Evolutionary conservation across 768 basidiomycete genomes (phyloP).

Genomic region (Hypholoma sublateritium): DNA sequence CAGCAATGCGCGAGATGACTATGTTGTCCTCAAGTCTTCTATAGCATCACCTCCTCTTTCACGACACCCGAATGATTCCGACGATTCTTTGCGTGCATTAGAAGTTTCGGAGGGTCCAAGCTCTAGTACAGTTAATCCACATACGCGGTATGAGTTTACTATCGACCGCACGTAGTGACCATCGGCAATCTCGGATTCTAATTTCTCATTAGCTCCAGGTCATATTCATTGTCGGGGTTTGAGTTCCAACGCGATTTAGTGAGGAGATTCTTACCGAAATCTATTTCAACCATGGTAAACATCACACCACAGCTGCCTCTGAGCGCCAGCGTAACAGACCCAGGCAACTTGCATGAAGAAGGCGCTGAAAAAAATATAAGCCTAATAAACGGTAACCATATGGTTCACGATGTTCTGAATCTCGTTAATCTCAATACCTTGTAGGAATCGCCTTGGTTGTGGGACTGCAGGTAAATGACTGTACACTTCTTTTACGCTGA

Average conservation of each 20-base stretch:
- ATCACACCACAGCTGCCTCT: slow-evolving; percentile 52
- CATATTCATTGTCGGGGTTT: slow-evolving; percentile 74
- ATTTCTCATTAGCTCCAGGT: slow-evolving; percentile 39
- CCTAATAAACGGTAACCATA: slow-evolving; percentile 68
- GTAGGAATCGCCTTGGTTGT: slow-evolving; percentile 84
- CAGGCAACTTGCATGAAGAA: slow-evolving; percentile 48
- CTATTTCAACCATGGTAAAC: neutral
- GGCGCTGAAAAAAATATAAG: slow-evolving; percentile 71
- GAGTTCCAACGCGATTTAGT: slow-evolving; percentile 73
- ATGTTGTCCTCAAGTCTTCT: slow-evolving; percentile 47
- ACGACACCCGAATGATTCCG: slow-evolving; percentile 58
- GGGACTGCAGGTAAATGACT: slow-evolving; percentile 64
- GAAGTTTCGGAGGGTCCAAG: slow-evolving; percentile 65
- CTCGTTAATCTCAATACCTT: neutral
- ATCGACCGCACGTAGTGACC: neutral
- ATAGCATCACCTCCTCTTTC: slow-evolving; percentile 35
- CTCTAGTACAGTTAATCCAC: slow-evolving; percentile 28
- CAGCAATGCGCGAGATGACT: slow-evolving; percentile 34
- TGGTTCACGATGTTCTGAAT: neutral
- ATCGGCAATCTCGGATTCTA: neutral
- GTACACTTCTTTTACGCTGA: neutral
- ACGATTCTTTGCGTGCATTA: slow-evolving; percentile 74
- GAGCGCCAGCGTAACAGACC: slow-evolving; percentile 73
- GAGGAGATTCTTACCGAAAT: neutral
- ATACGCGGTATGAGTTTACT: slow-evolving; percentile 28